phyloP scores from a whole-genome alignment of 2,329 filamentous ascomycete species.

The Colletotrichum noveboracense region DNA sequence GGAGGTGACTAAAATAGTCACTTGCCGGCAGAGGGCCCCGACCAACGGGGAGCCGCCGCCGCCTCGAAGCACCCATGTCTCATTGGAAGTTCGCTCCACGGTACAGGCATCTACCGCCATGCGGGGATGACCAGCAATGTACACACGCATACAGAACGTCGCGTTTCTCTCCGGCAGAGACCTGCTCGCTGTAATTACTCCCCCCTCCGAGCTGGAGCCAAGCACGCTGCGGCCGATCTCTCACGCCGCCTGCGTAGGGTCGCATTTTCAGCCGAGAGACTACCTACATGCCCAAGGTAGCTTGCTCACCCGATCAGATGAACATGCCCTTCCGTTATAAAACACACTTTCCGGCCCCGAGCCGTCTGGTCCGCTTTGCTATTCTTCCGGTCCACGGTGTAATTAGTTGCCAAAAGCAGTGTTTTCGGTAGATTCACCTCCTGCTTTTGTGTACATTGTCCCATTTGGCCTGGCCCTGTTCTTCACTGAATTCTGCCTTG shows the following conservation, averaged over 20 bases:
- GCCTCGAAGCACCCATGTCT: background rate
- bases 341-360: slow-evolving; percentile 6
- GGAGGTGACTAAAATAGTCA: background rate
- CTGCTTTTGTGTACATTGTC: background rate
- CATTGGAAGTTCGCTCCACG: background rate
- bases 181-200: background rate
- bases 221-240: slow-evolving; percentile 2
- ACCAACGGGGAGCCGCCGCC: background rate
- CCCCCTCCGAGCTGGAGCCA: background rate
- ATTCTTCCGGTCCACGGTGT: background rate
- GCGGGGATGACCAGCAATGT: background rate
- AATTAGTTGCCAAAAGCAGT: slow-evolving; percentile 5
- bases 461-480: slow-evolving; percentile 5
- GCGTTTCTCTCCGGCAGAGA: background rate
- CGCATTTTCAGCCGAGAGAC: slow-evolving; percentile 1
- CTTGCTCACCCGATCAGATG: background rate
- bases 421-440: background rate
- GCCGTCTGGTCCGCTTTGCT: background rate
- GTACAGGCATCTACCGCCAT: background rate
- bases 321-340: slow-evolving; percentile 1
- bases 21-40: background rate
- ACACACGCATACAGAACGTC: background rate
- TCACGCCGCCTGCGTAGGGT: background rate
- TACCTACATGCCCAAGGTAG: background rate
- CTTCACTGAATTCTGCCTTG: slow-evolving; percentile 9